phyloP scores from a whole-genome alignment of 2,329 filamentous ascomycete genomes.

The Fusarium drepaniforme region DNA sequence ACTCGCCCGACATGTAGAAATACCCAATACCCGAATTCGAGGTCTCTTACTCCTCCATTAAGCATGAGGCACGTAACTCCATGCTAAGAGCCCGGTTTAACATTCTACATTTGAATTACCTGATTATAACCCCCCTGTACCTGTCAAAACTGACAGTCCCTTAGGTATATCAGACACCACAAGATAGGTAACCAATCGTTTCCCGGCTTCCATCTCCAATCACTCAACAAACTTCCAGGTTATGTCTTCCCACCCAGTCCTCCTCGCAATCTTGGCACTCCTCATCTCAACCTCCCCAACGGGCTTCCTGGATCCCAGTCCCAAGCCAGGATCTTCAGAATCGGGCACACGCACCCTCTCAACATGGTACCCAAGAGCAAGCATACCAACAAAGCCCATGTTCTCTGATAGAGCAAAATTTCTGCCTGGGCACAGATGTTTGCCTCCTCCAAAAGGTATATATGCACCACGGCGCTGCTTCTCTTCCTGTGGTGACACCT shows the following conservation, averaged over 20 bases:
- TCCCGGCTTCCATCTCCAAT: not conserved
- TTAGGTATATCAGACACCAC: no score
- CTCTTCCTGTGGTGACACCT: not conserved
- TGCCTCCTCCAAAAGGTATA: conserved; percentile 24
- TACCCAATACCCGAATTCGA: no score
- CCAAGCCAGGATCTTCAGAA: conserved; percentile 1
- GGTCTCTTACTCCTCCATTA: no score
- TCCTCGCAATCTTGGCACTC: not conserved
- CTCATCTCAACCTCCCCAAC: no score
- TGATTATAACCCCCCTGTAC: no score
- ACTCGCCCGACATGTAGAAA: no score
- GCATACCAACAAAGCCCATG: conserved; percentile 4
- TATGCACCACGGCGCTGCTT: conserved; percentile 3
- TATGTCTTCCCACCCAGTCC: not conserved
- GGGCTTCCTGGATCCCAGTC: not conserved
- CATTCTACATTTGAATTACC: no score
- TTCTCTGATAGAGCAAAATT: conserved; percentile 13
- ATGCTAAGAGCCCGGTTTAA: no score
- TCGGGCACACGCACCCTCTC: not conserved
- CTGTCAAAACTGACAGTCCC: no score
- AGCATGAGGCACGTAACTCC: no score
- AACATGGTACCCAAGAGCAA: conserved; percentile 7
- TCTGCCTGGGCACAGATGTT: conserved; percentile 16
- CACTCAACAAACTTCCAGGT: not conserved
- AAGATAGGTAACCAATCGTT: no score